Evolutionary conservation across 164 flowering plant genomes (phyloP).

Genomic region (Cinnamomum micranthum): DNA sequence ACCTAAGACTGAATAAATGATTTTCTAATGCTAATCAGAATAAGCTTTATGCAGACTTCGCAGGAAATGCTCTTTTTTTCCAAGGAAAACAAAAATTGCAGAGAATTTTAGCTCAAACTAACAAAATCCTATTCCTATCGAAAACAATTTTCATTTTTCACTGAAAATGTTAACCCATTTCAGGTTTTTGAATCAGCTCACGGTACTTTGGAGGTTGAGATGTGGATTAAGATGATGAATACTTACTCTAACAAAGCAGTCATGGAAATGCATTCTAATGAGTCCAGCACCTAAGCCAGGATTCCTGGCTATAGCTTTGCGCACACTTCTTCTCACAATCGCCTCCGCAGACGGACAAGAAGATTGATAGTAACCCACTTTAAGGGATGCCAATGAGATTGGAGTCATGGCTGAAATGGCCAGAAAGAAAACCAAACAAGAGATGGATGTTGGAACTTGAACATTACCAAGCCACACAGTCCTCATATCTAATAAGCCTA

Average conservation of each 20-base stretch:
- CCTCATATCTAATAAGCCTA: background rate
- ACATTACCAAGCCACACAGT: background rate
- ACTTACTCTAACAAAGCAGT: slow-evolving; percentile 60
- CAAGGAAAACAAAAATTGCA: too few species aligned
- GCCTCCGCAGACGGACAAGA: slow-evolving; percentile 24
- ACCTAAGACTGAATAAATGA: too few species aligned
- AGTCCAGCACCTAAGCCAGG: slow-evolving; percentile 58
- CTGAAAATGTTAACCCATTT: too few species aligned
- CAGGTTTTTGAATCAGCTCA: too few species aligned
- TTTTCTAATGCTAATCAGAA: too few species aligned
- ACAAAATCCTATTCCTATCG: too few species aligned
- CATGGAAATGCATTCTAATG: slow-evolving; percentile 65
- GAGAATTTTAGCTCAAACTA: too few species aligned
- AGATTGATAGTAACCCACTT: slow-evolving; percentile 15
- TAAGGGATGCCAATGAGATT: slow-evolving; percentile 1
- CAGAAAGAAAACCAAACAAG: background rate
- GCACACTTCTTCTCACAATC: slow-evolving; percentile 27
- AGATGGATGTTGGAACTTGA: background rate
- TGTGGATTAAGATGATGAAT: background rate
- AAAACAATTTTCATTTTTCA: too few species aligned
- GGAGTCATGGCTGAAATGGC: background rate
- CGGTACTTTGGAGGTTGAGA: too few species aligned
- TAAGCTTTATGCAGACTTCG: too few species aligned
- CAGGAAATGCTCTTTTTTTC: too few species aligned
- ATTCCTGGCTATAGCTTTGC: slow-evolving; percentile 34